A percentile compares a stretch with the other conserved stretches of the same genome.
phyloP scores from a whole-genome alignment of 129 eudicot genomes.

The Flaveria linearis region DNA sequence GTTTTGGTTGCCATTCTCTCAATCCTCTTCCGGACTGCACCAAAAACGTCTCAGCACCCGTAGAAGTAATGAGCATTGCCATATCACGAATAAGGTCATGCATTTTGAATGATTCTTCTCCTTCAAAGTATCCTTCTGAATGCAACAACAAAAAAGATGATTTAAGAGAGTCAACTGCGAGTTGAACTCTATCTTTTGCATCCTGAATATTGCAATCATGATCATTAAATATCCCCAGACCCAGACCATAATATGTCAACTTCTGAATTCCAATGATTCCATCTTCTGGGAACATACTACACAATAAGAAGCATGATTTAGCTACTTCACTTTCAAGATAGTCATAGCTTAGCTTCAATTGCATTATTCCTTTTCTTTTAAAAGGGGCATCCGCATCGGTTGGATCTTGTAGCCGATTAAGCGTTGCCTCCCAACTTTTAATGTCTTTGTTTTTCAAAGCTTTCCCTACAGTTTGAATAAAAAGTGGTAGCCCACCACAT shows the following conservation, averaged over 20 bases:
- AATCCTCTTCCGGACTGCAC: slow-evolving; percentile 7
- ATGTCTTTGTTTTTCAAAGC: background rate
- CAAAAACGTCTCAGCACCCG: background rate
- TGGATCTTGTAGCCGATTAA: background rate
- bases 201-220: slow-evolving; percentile 1
- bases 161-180: background rate
- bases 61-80: background rate
- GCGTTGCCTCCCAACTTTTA: background rate
- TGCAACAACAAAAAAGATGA: slow-evolving; percentile 7
- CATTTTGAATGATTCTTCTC: background rate
- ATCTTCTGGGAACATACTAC: slow-evolving; percentile 20
- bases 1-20: slow-evolving; percentile 17
- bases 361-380: background rate
- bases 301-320: slow-evolving; percentile 11
- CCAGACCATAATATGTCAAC: slow-evolving; percentile 13
- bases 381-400: background rate
- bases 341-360: slow-evolving; percentile 26
- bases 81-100: slow-evolving; percentile 32
- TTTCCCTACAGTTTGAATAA: background rate
- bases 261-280: background rate
- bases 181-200: slow-evolving; percentile 9
- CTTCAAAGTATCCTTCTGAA: no score
- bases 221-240: background rate
- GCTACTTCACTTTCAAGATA: slow-evolving; percentile 23
- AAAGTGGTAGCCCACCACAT: slow-evolving; percentile 28